Conservation (phyloP, 306 rosid species). For the Pueraria montana region DNA sequence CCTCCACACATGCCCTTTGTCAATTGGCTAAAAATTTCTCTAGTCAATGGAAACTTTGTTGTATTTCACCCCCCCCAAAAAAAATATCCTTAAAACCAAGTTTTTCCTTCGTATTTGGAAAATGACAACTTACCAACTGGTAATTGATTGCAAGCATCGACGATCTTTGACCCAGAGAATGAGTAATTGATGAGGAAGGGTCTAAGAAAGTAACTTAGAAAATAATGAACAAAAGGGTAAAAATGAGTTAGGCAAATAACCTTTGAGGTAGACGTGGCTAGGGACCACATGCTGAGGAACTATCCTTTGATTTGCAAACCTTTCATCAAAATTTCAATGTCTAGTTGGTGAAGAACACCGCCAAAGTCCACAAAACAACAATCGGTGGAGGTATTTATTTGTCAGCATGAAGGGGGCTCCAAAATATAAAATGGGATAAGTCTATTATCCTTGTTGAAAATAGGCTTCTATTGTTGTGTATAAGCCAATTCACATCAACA, state of each 20-base stretch:
- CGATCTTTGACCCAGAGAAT: conserved; percentile 42
- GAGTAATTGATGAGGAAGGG: conserved; percentile 16
- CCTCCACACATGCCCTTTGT: conserved; percentile 9
- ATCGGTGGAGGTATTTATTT: conserved; percentile 57
- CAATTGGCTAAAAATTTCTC: conserved; percentile 38
- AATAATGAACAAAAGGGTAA: conserved; percentile 26
- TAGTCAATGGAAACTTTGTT: conserved; percentile 46
- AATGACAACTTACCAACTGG: conserved; percentile 45
- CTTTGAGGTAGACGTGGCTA: conserved; percentile 39
- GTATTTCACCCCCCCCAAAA: neutral
- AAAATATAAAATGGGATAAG: conserved; percentile 34
- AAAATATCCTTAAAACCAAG: conserved; percentile 24
- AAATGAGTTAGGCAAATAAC: conserved; percentile 25
- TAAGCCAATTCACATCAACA: conserved; percentile 57
- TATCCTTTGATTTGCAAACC: conserved; percentile 43
- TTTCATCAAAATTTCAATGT: conserved; percentile 62
- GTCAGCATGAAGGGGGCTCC: conserved; percentile 59
- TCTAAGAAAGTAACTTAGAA: neutral
- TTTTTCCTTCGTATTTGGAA: conserved; percentile 33
- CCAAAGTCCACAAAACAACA: conserved; percentile 82
- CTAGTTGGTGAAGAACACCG: conserved; percentile 79
- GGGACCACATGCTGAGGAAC: conserved; percentile 53
- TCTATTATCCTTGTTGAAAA: conserved; percentile 37
- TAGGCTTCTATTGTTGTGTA: conserved; percentile 34
- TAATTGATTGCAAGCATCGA: conserved; percentile 47